phyloP scores from a whole-genome alignment of 2,329 filamentous ascomycete genomes.

The Nothopassalora personata region DNA sequence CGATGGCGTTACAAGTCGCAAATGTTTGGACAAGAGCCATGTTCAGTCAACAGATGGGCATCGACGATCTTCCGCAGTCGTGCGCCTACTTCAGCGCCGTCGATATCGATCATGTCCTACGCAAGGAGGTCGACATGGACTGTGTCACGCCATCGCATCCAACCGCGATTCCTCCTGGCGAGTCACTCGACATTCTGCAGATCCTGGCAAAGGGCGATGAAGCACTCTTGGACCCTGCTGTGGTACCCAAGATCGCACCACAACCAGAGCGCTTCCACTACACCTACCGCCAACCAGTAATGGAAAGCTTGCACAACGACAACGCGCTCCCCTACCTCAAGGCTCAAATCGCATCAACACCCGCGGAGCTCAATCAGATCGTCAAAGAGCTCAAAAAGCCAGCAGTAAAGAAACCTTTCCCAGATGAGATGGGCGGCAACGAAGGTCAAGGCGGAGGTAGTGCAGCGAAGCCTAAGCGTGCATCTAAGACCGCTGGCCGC shows the following conservation, averaged over 20 bases:
- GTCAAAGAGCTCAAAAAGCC: conserved; percentile 16
- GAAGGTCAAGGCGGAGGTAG: neutral
- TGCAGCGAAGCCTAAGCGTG: conserved; percentile 3
- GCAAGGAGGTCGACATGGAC: conserved; percentile 98
- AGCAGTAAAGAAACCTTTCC: conserved; percentile 3
- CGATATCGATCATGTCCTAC: conserved; percentile 89
- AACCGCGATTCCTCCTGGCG: conserved; percentile 71
- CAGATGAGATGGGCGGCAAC: conserved; percentile 4
- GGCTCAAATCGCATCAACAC: conserved; percentile 74
- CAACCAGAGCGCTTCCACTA: conserved; percentile 61
- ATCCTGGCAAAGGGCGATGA: conserved; percentile 66
- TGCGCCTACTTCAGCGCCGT: conserved; percentile 95
- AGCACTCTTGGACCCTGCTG: conserved; percentile 63
- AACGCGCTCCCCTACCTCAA: conserved; percentile 55
- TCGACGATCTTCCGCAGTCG: conserved; percentile 86
- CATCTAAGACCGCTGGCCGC: conserved; percentile 1
- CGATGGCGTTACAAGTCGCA: conserved; percentile 87
- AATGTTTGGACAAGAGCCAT: conserved; percentile 97
- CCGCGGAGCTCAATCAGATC: conserved; percentile 58
- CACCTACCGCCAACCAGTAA: conserved; percentile 67
- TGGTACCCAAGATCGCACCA: conserved; percentile 55
- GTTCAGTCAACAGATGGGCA: conserved; percentile 95
- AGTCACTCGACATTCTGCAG: conserved; percentile 76
- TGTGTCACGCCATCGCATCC: conserved; percentile 87
- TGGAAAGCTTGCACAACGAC: conserved; percentile 56